phyloP scores from a whole-genome alignment of 306 rosid species.

The Dicorynia guianensis region DNA sequence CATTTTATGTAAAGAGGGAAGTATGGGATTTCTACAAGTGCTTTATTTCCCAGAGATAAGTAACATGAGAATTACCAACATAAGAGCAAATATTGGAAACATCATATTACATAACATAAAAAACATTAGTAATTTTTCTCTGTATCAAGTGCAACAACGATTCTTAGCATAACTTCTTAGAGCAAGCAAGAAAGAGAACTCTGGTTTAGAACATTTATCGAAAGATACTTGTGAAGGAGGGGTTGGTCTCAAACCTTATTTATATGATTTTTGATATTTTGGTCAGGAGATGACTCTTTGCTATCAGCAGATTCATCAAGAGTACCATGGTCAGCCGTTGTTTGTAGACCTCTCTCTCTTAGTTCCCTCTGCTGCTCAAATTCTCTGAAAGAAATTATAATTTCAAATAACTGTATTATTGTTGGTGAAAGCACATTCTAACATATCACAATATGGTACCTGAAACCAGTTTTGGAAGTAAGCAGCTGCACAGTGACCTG shows the following conservation, averaged over 20 bases:
- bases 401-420: slow-evolving; percentile 44
- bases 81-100: not conserved
- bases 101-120: not conserved
- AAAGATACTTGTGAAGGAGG: slow-evolving; percentile 22
- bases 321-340: slow-evolving; percentile 74
- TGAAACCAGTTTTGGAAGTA: slow-evolving; percentile 99
- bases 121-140: not conserved
- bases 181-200: slow-evolving; percentile 14
- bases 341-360: slow-evolving; percentile 88
- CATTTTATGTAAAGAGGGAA: slow-evolving; percentile 2
- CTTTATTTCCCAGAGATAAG: slow-evolving; percentile 1
- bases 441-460: slow-evolving; percentile 61
- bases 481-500: slow-evolving; percentile 99
- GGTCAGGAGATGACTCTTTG: slow-evolving; percentile 67
- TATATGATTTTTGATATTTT: slow-evolving; percentile 65
- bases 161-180: slow-evolving; percentile 7
- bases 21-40: not conserved
- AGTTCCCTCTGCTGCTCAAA: slow-evolving; percentile 99
- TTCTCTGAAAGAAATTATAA: slow-evolving; percentile 73
- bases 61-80: not conserved
- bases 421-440: slow-evolving; percentile 40
- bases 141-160: not conserved
- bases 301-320: slow-evolving; percentile 71
- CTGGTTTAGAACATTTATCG: slow-evolving; percentile 10
- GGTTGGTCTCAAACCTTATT: slow-evolving; percentile 63